Evolutionary conservation across 2,329 filamentous ascomycete species (phyloP), one percentile per base, ranked within the genome.

Genomic region (Xylariaceae sp.): DNA sequence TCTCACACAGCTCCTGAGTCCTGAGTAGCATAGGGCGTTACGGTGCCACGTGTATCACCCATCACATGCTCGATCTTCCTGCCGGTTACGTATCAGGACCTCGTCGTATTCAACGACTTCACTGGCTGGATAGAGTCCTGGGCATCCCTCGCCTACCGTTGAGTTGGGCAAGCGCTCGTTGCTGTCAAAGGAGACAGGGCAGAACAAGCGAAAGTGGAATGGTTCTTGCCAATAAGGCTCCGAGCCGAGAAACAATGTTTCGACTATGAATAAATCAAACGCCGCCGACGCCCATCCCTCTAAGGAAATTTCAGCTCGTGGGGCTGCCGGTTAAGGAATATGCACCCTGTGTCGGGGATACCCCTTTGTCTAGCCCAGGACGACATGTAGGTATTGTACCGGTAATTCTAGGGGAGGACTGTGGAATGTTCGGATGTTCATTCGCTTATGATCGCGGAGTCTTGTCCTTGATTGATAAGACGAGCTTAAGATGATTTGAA

Each of bases 1-100:
- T 36, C 41, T 53, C 52, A 52, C 45, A 37, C 21, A 13, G n/a
- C 10, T 34, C 32, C 30, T 15, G 18, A 43, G 26, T 34, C 32
- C 30, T 15, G 18, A 43, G 26, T 36, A 44, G 18, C n/a, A 48
- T 45, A 29, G 26, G 15, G 26, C 50, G 10, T 18, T 41, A 36
- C 49, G 47, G 46, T 48, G 55, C 48, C 55, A 60, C 55, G 48
- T 54, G 47, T 54, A 15, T 45, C 26, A 41, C 15, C 10, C 19
- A 34, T 29, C 36, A 46, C 12, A 41, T 39, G 36, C 48, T 30
- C 10, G 36, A 37, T 52, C 39, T 2, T 51, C 4, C 19, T 32
- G 21, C 19, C 36, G n/a, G 30, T 52, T 21, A 44, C 29, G 40
- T 40, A 40, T 16, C 39, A 56, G 53, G 54, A 49, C 54, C 53